Evolutionary conservation across 176 grass and related monocot genomes (phyloP), one percentile per base, ranked within the genome.

Genomic region (Tuctoria greenei): DNA sequence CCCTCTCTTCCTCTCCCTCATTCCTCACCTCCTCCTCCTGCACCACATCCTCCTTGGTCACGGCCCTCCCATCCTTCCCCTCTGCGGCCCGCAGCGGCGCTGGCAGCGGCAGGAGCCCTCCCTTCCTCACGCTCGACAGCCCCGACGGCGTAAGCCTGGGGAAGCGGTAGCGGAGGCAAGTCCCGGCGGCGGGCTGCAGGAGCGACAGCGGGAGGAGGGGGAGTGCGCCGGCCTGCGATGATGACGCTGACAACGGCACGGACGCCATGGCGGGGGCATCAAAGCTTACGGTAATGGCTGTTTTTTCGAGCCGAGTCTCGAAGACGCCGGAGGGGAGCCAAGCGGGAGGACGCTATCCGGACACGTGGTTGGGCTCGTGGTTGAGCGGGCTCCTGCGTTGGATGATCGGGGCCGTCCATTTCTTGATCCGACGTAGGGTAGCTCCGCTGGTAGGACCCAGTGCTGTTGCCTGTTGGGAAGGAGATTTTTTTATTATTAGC

Each of bases 181-280:
- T 25, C 35, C 72, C 59, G 16, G 73, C 57, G 21, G 51, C 60
- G 3, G 73, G 59, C 7, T 51, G 64, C 38, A 61, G 71, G 85
- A 81, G 79, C 58, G 65, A 82, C n/a, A 43, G 64, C 16, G 39
- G 78, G 67, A 51, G 37, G 62, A 61, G 78, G 31, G 83, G 62
- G 23, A 58, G n/a, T n/a, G n/a, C 10, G 25, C 66, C 67, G 49
- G 68, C 61, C 67, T 75, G 74, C 78, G 78, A 69, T 71, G 80
- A 36, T 35, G 80, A 36, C 50, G 69, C n/a, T 81, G 84, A 27
- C 31, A 55, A 50, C 13, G 88, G 43, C 67, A 82, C 81, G 69
- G 81, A 83, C 45, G 86, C 81, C 86, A 88, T 88, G 75, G 50
- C 50, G 73, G 31, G 73, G 41, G 85, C 85, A 87, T 87, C 74